Percentiles rank a stretch among this genome's conserved stretches.
These are phyloP conservation scores for Aspergillus amoenus DNA, from an alignment of 2,329 filamentous ascomycete species.

Conservation along the genomic window DNA sequence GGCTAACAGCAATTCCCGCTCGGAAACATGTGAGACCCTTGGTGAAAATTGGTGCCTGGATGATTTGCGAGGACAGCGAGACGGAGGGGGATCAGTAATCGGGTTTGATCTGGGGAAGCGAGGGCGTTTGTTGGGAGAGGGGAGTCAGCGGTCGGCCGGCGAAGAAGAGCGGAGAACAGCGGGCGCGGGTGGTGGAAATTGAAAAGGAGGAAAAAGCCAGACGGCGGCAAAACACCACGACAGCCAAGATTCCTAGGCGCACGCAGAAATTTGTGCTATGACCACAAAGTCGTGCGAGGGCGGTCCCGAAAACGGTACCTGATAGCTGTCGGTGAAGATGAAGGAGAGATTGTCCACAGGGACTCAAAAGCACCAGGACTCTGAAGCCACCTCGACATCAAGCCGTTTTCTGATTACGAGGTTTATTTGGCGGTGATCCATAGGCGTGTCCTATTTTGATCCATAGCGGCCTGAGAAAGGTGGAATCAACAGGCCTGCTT, in stretches of 20 bases:
- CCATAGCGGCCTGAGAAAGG: not conserved
- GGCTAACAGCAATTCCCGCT: slow-evolving; percentile 11
- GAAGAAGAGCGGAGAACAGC: slow-evolving; percentile 14
- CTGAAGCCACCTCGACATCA: not conserved
- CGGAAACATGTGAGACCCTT: slow-evolving; percentile 6
- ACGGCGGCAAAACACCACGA: slow-evolving; percentile 8
- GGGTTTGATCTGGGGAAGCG: slow-evolving; percentile 2
- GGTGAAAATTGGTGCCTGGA: not conserved
- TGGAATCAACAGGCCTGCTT: not conserved
- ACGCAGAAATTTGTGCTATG: slow-evolving; percentile 2
- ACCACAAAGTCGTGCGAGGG: not conserved
- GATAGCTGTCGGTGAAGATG: not conserved
- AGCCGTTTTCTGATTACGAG: too few relatives aligned
- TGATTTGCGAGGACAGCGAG: not conserved
- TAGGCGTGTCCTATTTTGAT: too few relatives aligned
- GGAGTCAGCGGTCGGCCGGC: slow-evolving; percentile 14
- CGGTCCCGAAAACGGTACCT: not conserved
- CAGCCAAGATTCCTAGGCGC: slow-evolving; percentile 8
- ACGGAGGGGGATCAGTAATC: not conserved
- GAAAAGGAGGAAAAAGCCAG: slow-evolving; percentile 16
- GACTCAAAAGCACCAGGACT: not conserved
- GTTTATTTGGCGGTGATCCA: not conserved
- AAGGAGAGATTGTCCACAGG: not conserved
- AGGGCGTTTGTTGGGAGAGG: slow-evolving; percentile 12
- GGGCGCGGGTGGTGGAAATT: slow-evolving; percentile 6